Evolutionary conservation across 768 basidiomycete genomes (phyloP), one percentile per base, ranked within the genome.

Genomic region (Mycena kentingensis): DNA sequence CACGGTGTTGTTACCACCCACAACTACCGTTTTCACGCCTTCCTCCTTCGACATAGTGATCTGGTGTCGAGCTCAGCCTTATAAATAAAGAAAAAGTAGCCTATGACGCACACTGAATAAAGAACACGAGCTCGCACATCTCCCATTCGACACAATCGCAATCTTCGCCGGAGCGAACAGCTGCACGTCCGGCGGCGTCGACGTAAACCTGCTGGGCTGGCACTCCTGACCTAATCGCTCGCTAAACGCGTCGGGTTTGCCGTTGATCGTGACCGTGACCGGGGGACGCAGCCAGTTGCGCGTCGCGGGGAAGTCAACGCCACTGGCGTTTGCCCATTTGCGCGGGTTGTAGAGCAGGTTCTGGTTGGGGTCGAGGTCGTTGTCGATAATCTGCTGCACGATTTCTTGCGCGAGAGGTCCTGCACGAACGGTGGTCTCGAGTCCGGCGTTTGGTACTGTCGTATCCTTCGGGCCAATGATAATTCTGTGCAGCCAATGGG

Each of bases 41-140:
- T 84, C 80, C 44, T 75, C 69, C 62, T 84, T 84, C 3, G 75
- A 63, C 81, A 84, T 81, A 19, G 81, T 80, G 52, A 83, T 77
- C 82, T 83, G 64, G 57, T n/a, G n/a, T n/a, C n/a, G n/a, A n/a
- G n/a, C n/a, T n/a, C n/a, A n/a, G 25, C 18, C 41, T 24, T 29
- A 26, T 18, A 31, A 29, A 45, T 35, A 37, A 29, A 35, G 4
- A 4, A 11, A 22, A 34, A 19, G 37, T 8, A 38, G 37, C 13
- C 21, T 24, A 26, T 11, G 21, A 69, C 71, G 41, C 47, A 78
- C 76, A 49, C 73, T 74, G 64, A 78, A 77, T 19, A 77, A 55
- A 6, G 75, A 75, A 59, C 77, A 78, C 16, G 77, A 76, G 58
- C 77, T 77, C 18, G 72, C 77, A 62, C 74, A 80, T 65, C 51